phyloP scores from a whole-genome alignment of 75 land plant species.

The Isoetes taiwanensis region DNA sequence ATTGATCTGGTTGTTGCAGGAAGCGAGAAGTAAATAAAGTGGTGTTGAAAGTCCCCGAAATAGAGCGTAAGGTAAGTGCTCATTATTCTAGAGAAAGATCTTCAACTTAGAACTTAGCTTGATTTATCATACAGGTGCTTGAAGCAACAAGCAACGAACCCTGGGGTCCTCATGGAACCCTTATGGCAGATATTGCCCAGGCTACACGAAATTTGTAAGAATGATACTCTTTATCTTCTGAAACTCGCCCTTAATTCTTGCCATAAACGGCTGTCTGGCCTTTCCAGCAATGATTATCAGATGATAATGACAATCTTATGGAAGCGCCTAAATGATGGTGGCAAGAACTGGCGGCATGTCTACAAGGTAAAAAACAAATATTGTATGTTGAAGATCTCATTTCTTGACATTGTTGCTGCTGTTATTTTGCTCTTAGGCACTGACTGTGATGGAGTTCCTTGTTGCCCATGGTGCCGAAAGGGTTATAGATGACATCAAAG shows the following conservation, averaged over 20 bases:
- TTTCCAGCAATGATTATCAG: slow-evolving; percentile 58
- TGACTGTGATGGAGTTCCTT: slow-evolving; percentile 53
- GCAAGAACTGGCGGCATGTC: slow-evolving; percentile 79
- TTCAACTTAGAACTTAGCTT: not conserved
- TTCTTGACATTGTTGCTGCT: not conserved
- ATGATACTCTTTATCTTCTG: not conserved
- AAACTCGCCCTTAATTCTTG: no score
- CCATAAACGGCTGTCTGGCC: no score
- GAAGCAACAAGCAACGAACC: slow-evolving; percentile 6
- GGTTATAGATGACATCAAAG: slow-evolving; percentile 18
- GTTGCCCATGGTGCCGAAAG: slow-evolving; percentile 30
- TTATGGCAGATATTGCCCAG: slow-evolving; percentile 7
- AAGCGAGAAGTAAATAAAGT: slow-evolving; percentile 73
- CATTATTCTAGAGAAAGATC: no score
- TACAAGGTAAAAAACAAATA: slow-evolving; percentile 41
- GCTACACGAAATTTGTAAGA: not conserved
- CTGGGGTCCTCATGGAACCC: slow-evolving; percentile 9
- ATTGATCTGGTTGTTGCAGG: slow-evolving; percentile 33
- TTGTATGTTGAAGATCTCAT: not conserved
- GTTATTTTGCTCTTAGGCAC: slow-evolving; percentile 31
- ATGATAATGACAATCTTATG: slow-evolving; percentile 65
- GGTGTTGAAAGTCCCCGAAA: slow-evolving; percentile 79
- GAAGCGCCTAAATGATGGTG: slow-evolving; percentile 61
- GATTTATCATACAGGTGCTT: not conserved
- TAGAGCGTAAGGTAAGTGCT: slow-evolving; percentile 64